Base-by-base conservation (phyloP, 495 filamentous ascomycete genomes). In the Daldinia bambusicola region DNA sequence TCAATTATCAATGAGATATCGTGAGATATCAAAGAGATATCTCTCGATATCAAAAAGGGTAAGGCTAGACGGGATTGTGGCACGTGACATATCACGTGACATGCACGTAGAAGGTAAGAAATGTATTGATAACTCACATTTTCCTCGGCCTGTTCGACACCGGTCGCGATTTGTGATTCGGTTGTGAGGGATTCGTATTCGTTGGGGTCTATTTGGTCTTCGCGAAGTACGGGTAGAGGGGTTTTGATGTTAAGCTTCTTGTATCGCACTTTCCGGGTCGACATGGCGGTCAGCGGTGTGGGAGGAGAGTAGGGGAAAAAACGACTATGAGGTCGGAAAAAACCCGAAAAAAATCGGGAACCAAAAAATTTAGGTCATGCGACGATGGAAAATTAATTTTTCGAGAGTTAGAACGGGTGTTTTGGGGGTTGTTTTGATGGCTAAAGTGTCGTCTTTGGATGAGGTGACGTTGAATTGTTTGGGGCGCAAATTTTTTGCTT, bases 141-240 rank as follows among this genome's bases (percentile, higher is more conserved):
- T 86, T 99, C 95, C 81, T 99, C 95, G 63, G 87, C 90, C 78
- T 96, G 94, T 81, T 99, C 95, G 67, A 99, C 95, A 72, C 95
- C 95, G 64, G 95, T 97, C 76, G 96, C 94, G 78, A 97, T 92
- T 86, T 92, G 89, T 70, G 79, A 78, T 63, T 87, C 83, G 66
- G 77, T 83, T 60, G 83, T 84, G 70, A 85, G 81, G 58, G 82
- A 80, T 71, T 85, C 83, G 76, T 87, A 88, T 75, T 88, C 86
- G 70, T 74, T 80, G 80, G 93, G 86, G 77, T 98, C 95, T 80
- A 98, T 91, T 66, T 98, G 92, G 75, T 93, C 85, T 84, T 98
- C 94, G 74, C 92, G 86, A 74, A 97, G 86, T 69, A 99, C 89
- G 64, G 89, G 89, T 66, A 98, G 92, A 67, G 85, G 88, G 78